A percentile compares a stretch with the other conserved stretches of the same genome.
Conservation (phyloP, 768 basidiomycete species). For the Suillus discolor region DNA sequence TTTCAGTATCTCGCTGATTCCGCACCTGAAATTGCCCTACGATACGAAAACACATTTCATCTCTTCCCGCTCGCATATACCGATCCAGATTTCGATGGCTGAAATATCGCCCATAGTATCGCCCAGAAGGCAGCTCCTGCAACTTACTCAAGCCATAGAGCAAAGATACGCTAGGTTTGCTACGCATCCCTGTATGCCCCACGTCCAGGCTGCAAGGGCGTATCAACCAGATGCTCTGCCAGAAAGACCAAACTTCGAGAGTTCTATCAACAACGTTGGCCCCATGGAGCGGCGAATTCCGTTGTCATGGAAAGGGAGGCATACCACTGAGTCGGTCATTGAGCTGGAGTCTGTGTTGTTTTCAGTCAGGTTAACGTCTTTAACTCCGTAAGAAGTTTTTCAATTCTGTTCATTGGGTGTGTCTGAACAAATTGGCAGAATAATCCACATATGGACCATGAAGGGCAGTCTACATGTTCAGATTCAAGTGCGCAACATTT, state of each 20-base stretch:
- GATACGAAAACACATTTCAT: neutral
- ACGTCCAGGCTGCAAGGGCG: slow-evolving; percentile 5
- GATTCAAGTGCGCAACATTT: neutral
- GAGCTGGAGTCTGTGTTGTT: slow-evolving; percentile 4
- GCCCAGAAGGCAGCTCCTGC: slow-evolving; percentile 1
- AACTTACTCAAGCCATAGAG: neutral
- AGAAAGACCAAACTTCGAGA: neutral
- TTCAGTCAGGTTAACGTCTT: neutral
- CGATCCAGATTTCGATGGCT: neutral
- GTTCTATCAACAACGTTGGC: slow-evolving; percentile 5
- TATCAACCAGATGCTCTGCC: neutral
- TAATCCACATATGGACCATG: slow-evolving; percentile 8
- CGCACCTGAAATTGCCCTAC: neutral
- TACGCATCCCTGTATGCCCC: slow-evolving; percentile 3
- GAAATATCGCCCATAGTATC: neutral
- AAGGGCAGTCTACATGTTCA: slow-evolving; percentile 1
- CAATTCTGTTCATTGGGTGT: neutral
- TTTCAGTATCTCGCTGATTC: slow-evolving; percentile 1
- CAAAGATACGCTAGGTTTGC: neutral
- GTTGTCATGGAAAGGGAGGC: neutral
- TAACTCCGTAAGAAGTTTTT: neutral
- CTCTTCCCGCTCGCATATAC: slow-evolving; percentile 7
- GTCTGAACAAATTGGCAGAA: neutral
- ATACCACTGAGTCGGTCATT: neutral
- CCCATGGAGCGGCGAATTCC: slow-evolving; percentile 3